A percentile compares a stretch with the other conserved stretches of the same genome.
These are phyloP conservation scores for Gossypium anomalum DNA, from an alignment of 345 rosid species.

Conservation along the genomic window DNA sequence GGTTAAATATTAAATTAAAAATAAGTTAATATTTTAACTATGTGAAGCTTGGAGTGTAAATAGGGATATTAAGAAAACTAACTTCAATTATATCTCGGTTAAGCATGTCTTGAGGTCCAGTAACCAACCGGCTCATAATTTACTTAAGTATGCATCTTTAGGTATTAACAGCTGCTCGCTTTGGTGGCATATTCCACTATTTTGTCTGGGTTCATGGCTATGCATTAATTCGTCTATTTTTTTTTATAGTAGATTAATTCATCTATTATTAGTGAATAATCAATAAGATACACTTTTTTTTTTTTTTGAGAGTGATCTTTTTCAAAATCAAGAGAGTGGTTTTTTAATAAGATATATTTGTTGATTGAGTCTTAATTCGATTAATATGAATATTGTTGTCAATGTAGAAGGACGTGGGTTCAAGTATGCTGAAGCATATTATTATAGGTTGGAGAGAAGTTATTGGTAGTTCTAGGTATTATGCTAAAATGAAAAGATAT, in stretches of 20 bases:
- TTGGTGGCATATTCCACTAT: not conserved
- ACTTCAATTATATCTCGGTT: not conserved
- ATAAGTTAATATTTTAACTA: too few relatives aligned
- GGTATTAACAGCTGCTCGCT: not conserved
- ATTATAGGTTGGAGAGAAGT: too few relatives aligned
- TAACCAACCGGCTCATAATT: not conserved
- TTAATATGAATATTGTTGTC: too few relatives aligned
- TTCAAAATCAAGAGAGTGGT: too few relatives aligned
- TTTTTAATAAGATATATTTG: too few relatives aligned
- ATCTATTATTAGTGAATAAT: not conserved
- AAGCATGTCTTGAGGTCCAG: not conserved
- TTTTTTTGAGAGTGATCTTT: too few relatives aligned
- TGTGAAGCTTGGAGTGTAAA: not conserved
- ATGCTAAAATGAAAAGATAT: fast-evolving
- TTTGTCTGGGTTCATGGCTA: not conserved
- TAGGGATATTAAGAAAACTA: not conserved
- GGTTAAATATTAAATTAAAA: too few relatives aligned
- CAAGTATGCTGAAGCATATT: too few relatives aligned
- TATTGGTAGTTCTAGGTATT: too few relatives aligned
- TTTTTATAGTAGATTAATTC: not conserved
- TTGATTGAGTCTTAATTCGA: too few relatives aligned
- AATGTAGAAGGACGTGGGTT: too few relatives aligned
- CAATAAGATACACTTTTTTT: too few relatives aligned
- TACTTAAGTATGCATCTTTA: not conserved
- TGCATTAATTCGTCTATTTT: not conserved